Percentiles rank a stretch among this genome's conserved stretches.
phyloP scores from a whole-genome alignment of 2,329 filamentous ascomycete genomes.

The Alternaria ventricosa region DNA sequence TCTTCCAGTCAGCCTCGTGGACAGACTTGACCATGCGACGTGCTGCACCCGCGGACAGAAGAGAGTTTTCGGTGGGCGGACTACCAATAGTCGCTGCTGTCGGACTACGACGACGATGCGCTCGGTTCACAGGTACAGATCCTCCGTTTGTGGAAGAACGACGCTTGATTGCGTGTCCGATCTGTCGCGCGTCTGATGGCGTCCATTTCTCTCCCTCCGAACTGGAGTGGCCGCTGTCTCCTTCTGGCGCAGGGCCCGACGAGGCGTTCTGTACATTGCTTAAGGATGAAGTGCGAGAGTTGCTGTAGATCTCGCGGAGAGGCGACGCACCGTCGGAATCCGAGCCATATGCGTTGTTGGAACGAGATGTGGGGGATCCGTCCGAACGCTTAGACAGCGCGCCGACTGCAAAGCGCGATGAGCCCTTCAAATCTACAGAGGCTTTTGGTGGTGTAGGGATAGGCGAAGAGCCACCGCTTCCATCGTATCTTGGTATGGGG shows the following conservation, averaged over 20 bases:
- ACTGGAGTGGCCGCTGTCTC: conserved; percentile 44
- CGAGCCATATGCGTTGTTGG: conserved; percentile 65
- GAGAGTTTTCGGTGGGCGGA: conserved; percentile 63
- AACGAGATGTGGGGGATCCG: conserved; percentile 67
- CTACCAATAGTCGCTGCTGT: conserved; percentile 54
- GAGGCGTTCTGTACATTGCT: conserved; percentile 56
- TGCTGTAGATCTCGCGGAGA: conserved; percentile 54
- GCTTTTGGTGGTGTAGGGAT: conserved; percentile 63
- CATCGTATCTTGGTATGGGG: conserved; percentile 29
- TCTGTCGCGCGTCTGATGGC: conserved; percentile 60
- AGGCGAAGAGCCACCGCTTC: conserved; percentile 59
- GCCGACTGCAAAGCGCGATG: conserved; percentile 84
- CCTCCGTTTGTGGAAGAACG: conserved; percentile 55
- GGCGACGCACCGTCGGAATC: conserved; percentile 60
- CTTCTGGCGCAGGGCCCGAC: conserved; percentile 33
- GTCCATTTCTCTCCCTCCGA: conserved; percentile 61
- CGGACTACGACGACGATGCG: conserved; percentile 63
- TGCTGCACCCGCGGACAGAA: conserved; percentile 71
- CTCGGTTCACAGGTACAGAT: conserved; percentile 48
- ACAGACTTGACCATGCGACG: conserved; percentile 70
- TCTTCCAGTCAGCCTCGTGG: conserved; percentile 62
- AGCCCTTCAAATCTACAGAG: conserved; percentile 65
- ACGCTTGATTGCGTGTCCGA: conserved; percentile 64
- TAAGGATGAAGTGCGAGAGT: conserved; percentile 59
- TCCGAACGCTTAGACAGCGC: conserved; percentile 74